A percentile compares a stretch with the other conserved stretches of the same genome.
Evolutionary conservation across 495 filamentous ascomycete genomes (phyloP).

Genomic region (Filosporella fistucella): DNA sequence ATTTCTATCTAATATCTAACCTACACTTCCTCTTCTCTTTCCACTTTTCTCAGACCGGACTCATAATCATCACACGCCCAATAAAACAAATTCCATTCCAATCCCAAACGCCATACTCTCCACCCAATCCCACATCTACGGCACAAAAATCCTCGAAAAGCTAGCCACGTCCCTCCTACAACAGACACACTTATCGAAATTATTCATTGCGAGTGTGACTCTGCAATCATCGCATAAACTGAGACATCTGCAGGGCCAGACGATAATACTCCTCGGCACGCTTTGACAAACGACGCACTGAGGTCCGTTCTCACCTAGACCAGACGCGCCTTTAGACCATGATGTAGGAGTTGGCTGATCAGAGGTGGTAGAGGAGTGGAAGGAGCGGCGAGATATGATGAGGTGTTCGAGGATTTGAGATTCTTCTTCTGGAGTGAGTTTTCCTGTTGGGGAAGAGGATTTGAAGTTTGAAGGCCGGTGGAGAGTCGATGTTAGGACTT

Average conservation of each 20-base stretch:
- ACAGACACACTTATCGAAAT: constrained; percentile 92
- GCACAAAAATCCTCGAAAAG: constrained; percentile 87
- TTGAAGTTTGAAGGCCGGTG: constrained; percentile 25
- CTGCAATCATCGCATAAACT: constrained; percentile 93
- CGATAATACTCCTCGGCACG: constrained; percentile 80
- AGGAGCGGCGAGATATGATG: constrained; percentile 57
- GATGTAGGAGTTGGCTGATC: constrained; percentile 23
- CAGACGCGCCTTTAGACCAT: constrained; percentile 65
- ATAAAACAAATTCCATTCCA: background rate
- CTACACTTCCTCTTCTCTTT: too few relatives aligned
- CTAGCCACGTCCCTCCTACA: constrained; percentile 82
- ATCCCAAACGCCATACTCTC: background rate
- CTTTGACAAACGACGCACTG: constrained; percentile 93
- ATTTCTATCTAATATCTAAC: too few relatives aligned
- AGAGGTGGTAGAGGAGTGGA: constrained; percentile 19
- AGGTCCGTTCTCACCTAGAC: constrained; percentile 70
- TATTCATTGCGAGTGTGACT: constrained; percentile 91
- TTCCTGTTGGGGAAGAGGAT: constrained; percentile 21
- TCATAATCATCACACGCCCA: too few relatives aligned
- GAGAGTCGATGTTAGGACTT: constrained; percentile 53
- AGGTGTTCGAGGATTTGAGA: constrained; percentile 75
- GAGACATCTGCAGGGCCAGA: constrained; percentile 95
- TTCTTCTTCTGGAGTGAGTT: constrained; percentile 67
- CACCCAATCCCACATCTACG: constrained; percentile 30
- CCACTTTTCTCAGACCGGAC: too few relatives aligned